Evolutionary conservation across 2,329 filamentous ascomycete species (phyloP).

Genomic region (Metarhizium brunneum): DNA sequence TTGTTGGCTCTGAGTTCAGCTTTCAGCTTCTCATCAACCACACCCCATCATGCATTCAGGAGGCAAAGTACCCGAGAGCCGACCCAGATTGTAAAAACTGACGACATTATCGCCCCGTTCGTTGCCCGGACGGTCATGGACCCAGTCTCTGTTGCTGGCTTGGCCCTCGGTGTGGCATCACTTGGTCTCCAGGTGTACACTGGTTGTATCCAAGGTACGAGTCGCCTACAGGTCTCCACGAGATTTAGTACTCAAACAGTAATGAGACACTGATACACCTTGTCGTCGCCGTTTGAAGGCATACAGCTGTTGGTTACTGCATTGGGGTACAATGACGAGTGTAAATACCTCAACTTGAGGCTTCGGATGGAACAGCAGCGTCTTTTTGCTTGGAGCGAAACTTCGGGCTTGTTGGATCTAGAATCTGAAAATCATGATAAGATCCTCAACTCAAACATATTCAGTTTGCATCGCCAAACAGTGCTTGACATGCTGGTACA

Average conservation of each 20-base stretch:
- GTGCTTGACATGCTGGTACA: conserved; percentile 39
- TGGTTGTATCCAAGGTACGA: conserved; percentile 32
- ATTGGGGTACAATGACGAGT: conserved; percentile 37
- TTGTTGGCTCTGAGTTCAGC: too few relatives aligned
- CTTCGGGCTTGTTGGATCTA: conserved; percentile 36
- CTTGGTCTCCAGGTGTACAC: conserved; percentile 37
- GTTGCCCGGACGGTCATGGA: conserved; percentile 23
- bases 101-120: background rate
- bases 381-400: conserved; percentile 40
- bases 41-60: background rate
- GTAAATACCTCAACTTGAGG: conserved; percentile 37
- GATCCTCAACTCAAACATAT: conserved; percentile 36
- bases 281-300: conserved; percentile 5
- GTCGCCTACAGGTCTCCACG: background rate
- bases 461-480: conserved; percentile 37
- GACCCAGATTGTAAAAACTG: background rate
- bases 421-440: conserved; percentile 30
- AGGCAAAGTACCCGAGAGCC: background rate
- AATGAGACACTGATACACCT: background rate
- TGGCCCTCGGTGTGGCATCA: conserved; percentile 34
- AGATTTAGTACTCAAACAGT: background rate
- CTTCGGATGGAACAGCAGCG: conserved; percentile 41
- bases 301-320: conserved; percentile 40
- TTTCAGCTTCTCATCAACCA: background rate
- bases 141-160: conserved; percentile 31